Base-by-base conservation (phyloP, 2,329 filamentous ascomycete species). In the Dactylonectria estremocensis region DNA sequence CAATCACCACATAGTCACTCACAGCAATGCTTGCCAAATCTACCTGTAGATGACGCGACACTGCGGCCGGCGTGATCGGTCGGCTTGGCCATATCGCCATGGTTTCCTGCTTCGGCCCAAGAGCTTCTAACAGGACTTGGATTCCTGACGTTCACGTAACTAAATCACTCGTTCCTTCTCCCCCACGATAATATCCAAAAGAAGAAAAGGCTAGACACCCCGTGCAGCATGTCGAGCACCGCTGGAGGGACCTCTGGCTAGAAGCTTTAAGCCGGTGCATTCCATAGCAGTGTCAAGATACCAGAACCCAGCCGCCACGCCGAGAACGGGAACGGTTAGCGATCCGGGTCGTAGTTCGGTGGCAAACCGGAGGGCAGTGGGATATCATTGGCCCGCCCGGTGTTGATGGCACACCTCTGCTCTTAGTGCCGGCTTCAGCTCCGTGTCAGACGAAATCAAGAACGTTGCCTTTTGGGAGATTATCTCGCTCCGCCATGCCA, bases 401-500 rank as follows among this genome's bases (percentile, higher is more conserved):
- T 16, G n/a, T 56, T 22, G 46, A 49, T 60, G 57, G 18, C 50
- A 16, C 48, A 61, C 20, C 20, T 61, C 28, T 22, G 22, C 50
- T n/a, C 14, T 22, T 56, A 61, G 56, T 31, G 43, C 56, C 63
- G 63, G 63, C 52, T 56, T 24, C 56, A 65, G 18, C 56, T 56
- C 63, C 63, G 63, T 40, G 31, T 37, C 56, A 18, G 33, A 48
- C 33, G 20, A 49, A 20, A 14, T 35, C 49, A 50, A 65, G 55
- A 45, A 35, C 43, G 43, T 43, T 4, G 24, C n/a, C 37, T 3
- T n/a, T 35, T 24, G 45, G 55, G 55, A 61, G 56, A 43, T 45
- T 43, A 35, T 31, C 35, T 61, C 46, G 33, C 56, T 52, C 63
- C 60, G 56, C 43, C 43, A 65, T 64, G 46, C 63, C 63, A 33